Evolutionary conservation across 331 rosid species (phyloP).

Genomic region (Acacia concinna): DNA sequence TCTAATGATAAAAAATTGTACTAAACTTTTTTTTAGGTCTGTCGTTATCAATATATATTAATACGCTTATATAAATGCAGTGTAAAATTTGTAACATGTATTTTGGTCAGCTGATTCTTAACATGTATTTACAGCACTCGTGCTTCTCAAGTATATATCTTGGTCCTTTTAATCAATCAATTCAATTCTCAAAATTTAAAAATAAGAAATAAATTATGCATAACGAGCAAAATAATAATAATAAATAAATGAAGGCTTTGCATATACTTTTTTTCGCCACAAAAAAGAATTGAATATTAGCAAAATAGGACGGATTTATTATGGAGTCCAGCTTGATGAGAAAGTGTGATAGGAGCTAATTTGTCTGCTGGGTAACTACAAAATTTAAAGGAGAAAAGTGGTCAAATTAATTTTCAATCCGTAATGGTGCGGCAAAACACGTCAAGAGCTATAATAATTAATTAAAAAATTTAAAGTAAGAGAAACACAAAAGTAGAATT

Average conservation of each 20-base stretch:
- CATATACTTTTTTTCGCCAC: not conserved
- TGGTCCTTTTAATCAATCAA: not conserved
- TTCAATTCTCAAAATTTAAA: not conserved
- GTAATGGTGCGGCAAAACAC: not conserved
- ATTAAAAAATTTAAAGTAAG: not conserved
- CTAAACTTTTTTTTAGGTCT: not conserved
- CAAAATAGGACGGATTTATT: not conserved
- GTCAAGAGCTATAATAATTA: not conserved
- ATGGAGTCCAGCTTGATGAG: not conserved
- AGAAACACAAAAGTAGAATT: too few relatives aligned
- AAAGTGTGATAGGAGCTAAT: not conserved
- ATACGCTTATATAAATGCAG: not conserved
- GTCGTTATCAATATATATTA: not conserved
- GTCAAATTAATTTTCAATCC: not conserved
- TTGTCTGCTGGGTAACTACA: not conserved
- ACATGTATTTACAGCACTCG: not conserved
- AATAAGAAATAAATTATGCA: not conserved
- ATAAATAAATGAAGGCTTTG: not conserved
- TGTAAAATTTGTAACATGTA: not conserved
- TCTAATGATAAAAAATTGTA: not conserved
- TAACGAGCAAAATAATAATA: not conserved
- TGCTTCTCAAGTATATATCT: not conserved
- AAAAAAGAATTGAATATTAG: not conserved
- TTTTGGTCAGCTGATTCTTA: not conserved
- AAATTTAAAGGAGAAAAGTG: not conserved